A percentile compares a stretch with the other conserved stretches of the same genome.
Evolutionary conservation across 768 basidiomycete species (phyloP).

Genomic region (Omphalotus guepiniiformis): DNA sequence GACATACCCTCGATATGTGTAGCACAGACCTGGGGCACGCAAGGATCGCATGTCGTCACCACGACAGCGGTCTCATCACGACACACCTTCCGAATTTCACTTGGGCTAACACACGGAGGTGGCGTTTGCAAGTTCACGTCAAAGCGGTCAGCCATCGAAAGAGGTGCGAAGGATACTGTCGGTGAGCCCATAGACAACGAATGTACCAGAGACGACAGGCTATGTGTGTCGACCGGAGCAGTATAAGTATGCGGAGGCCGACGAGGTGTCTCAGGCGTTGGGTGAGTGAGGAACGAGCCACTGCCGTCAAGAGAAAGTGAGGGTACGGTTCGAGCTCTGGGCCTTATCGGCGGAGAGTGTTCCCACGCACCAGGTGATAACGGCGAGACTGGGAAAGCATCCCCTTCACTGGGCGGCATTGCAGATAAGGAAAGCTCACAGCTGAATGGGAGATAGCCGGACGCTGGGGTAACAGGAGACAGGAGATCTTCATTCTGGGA

Average conservation of each 20-base stretch:
- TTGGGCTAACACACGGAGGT: conserved; percentile 35
- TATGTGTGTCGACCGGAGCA: conserved; percentile 21
- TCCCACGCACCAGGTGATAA: conserved; percentile 5
- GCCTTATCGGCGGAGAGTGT: conserved; percentile 33
- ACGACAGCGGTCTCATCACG: conserved; percentile 37
- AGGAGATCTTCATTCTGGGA: too few species aligned
- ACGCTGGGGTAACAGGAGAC: conserved; percentile 7
- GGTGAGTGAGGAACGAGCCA: conserved; percentile 13
- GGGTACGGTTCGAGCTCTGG: conserved; percentile 37
- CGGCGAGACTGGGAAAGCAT: conserved; percentile 3
- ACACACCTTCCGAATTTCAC: conserved; percentile 27
- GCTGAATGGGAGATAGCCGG: background rate
- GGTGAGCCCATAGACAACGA: conserved; percentile 37
- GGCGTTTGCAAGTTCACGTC: conserved; percentile 17
- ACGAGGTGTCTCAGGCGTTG: conserved; percentile 16
- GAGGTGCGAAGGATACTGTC: conserved; percentile 26
- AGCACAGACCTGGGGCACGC: conserved; percentile 57
- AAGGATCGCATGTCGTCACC: conserved; percentile 62
- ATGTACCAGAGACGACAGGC: conserved; percentile 36
- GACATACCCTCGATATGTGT: conserved; percentile 66
- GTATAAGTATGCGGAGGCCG: conserved; percentile 13
- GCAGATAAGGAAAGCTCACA: conserved; percentile 1
- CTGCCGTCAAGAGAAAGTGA: conserved; percentile 21
- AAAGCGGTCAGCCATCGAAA: conserved; percentile 19
- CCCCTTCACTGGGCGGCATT: background rate